phyloP scores from a whole-genome alignment of 2,329 filamentous ascomycete genomes.

The Colletotrichum lindemuthianum region DNA sequence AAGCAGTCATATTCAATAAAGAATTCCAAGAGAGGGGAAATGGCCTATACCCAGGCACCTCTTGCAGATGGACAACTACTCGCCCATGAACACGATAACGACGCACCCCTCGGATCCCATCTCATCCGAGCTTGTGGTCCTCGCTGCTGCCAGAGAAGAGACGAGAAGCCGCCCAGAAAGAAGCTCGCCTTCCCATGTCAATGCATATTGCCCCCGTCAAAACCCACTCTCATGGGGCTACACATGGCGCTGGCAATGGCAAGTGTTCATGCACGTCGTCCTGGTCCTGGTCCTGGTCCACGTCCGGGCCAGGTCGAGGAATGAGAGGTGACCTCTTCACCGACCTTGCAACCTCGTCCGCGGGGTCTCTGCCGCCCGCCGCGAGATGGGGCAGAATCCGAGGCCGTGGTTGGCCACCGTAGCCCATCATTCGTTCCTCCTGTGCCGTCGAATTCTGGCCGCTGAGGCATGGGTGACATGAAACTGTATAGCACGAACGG shows the following conservation, averaged over 20 bases:
- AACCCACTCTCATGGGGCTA: constrained; percentile 25
- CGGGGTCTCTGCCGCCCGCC: constrained; percentile 23
- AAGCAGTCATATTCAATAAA: neutral
- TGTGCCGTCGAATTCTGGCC: constrained; percentile 12
- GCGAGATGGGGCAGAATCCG: constrained; percentile 8
- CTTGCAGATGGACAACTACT: constrained; percentile 9
- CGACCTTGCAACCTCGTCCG: constrained; percentile 34
- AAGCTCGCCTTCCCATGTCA: constrained; percentile 18
- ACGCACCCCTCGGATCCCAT: constrained; percentile 25
- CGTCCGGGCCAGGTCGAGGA: constrained; percentile 7
- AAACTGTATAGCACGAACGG: neutral
- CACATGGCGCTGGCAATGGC: constrained; percentile 28
- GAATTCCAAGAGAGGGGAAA: constrained; percentile 9
- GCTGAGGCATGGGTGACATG: neutral
- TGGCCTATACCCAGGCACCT: constrained; percentile 9
- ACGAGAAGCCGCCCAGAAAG: neutral
- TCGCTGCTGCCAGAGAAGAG: neutral
- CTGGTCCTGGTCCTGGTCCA: constrained; percentile 3
- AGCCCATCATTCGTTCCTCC: constrained; percentile 10
- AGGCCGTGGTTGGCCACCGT: constrained; percentile 18
- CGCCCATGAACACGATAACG: constrained; percentile 15
- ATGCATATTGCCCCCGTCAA: constrained; percentile 32
- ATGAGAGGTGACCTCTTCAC: constrained; percentile 34
- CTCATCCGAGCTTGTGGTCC: constrained; percentile 12
- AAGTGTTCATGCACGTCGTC: constrained; percentile 38